Percentiles rank a stretch among this genome's conserved stretches.
Evolutionary conservation across 2,329 filamentous ascomycete species (phyloP).

Genomic region (Exophiala xenobiotica): DNA sequence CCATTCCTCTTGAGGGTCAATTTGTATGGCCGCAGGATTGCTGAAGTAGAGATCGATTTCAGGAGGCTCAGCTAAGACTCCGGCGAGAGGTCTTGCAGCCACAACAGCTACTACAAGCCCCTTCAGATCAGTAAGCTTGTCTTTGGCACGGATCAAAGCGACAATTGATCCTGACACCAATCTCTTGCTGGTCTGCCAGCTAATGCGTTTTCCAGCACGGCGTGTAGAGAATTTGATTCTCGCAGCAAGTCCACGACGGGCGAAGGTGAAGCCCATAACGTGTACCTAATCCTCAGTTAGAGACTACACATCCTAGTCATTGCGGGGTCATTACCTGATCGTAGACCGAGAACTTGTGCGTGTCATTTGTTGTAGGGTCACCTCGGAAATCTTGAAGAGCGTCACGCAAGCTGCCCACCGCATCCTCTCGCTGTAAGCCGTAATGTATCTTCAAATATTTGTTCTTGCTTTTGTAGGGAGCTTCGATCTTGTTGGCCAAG

Average conservation of each 20-base stretch:
- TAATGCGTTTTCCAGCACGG: conserved; percentile 63
- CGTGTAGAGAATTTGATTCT: conserved; percentile 69
- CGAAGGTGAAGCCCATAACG: conserved; percentile 64
- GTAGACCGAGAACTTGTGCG: conserved; percentile 62
- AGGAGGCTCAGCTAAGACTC: conserved; percentile 65
- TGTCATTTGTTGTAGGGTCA: conserved; percentile 59
- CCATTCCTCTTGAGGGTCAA: conserved; percentile 69
- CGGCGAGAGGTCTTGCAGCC: conserved; percentile 65
- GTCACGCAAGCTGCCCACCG: conserved; percentile 65
- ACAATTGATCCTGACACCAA: conserved; percentile 57
- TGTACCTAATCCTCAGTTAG: conserved; percentile 47
- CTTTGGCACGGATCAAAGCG: conserved; percentile 52
- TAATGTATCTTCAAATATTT: conserved; percentile 74
- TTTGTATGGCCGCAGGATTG: conserved; percentile 56
- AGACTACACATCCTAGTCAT: too few relatives aligned
- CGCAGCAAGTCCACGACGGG: conserved; percentile 62
- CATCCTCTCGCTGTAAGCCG: conserved; percentile 72
- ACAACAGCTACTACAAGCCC: conserved; percentile 63
- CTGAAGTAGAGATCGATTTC: conserved; percentile 75
- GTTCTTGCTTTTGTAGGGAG: conserved; percentile 60
- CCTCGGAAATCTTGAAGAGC: conserved; percentile 59
- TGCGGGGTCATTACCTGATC: conserved; percentile 56
- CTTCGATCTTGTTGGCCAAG: conserved; percentile 54
- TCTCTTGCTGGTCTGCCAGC: conserved; percentile 64
- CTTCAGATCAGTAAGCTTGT: conserved; percentile 65